phyloP scores from a whole-genome alignment of 2,329 filamentous ascomycete species.

The Pseudogymnoascus sp. region DNA sequence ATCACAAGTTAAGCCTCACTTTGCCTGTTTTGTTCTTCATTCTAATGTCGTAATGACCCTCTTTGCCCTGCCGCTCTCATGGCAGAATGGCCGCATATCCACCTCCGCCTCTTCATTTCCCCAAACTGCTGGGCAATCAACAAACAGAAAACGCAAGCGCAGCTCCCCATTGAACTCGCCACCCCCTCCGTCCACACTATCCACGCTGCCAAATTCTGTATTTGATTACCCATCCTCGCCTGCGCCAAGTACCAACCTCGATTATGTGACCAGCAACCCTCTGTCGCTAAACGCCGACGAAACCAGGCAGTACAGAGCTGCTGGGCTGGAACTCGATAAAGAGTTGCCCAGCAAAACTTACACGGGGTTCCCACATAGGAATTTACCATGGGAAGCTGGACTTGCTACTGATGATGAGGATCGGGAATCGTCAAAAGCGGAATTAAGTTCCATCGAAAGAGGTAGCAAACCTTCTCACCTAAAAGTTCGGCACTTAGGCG shows the following conservation, averaged over 20 bases:
- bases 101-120: constrained; percentile 12
- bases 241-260: background rate
- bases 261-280: constrained; percentile 36
- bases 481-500: constrained; percentile 53
- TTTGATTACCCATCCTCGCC: background rate
- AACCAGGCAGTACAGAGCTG: constrained; percentile 47
- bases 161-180: constrained; percentile 5
- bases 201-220: background rate
- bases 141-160: constrained; percentile 22
- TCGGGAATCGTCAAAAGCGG: background rate
- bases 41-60: constrained; percentile 19
- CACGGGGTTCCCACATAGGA: constrained; percentile 47
- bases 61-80: constrained; percentile 22
- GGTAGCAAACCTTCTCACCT: constrained; percentile 25
- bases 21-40: background rate
- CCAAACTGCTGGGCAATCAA: constrained; percentile 13
- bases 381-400: constrained; percentile 24
- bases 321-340: constrained; percentile 45
- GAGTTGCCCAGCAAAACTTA: constrained; percentile 33
- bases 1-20: background rate
- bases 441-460: constrained; percentile 11
- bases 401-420: constrained; percentile 16
- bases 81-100: constrained; percentile 11
- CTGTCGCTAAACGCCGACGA: constrained; percentile 47
- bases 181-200: constrained; percentile 13